These are phyloP conservation scores for Kodamaea kakaduensis DNA, from an alignment of 805 yeast species.

Conservation along the genomic window DNA sequence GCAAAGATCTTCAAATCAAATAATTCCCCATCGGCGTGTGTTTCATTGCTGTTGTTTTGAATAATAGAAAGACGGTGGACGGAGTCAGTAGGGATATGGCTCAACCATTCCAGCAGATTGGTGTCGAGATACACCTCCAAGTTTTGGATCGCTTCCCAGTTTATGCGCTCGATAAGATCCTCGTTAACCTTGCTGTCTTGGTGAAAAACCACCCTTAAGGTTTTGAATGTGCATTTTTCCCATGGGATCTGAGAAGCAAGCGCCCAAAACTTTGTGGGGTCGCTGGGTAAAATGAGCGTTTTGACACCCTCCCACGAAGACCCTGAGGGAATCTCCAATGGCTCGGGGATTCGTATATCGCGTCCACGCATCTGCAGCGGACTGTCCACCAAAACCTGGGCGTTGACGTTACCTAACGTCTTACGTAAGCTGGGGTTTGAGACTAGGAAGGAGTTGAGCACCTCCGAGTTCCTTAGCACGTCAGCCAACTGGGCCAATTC, in stretches of 20 bases:
- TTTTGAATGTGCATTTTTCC: conserved; percentile 5
- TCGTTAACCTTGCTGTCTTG: conserved; percentile 13
- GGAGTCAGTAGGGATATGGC: conserved; percentile 10
- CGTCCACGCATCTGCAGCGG: background rate
- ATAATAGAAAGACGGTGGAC: conserved; percentile 36
- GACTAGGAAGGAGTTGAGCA: conserved; percentile 17
- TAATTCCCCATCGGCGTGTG: conserved; percentile 31
- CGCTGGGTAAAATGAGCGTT: conserved; percentile 16
- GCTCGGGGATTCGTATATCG: conserved; percentile 3
- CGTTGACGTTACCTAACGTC: conserved; percentile 6
- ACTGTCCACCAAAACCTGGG: conserved; percentile 18
- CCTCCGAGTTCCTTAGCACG: conserved; percentile 1
- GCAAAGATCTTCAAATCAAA: conserved; percentile 47
- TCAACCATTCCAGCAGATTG: conserved; percentile 1
- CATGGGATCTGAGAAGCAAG: conserved; percentile 10
- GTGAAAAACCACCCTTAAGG: conserved; percentile 24
- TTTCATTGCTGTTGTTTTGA: conserved; percentile 31
- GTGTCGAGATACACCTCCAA: conserved; percentile 50
- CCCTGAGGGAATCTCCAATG: background rate
- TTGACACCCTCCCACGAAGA: conserved; percentile 4
- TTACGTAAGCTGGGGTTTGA: conserved; percentile 15
- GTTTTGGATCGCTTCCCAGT: conserved; percentile 24
- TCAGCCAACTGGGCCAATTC: conserved; percentile 5
- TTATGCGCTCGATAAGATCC: conserved; percentile 15
- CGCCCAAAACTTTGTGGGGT: conserved; percentile 15